Conservation (phyloP, 352 stramenopile species). For the Globisporangium polare region DNA sequence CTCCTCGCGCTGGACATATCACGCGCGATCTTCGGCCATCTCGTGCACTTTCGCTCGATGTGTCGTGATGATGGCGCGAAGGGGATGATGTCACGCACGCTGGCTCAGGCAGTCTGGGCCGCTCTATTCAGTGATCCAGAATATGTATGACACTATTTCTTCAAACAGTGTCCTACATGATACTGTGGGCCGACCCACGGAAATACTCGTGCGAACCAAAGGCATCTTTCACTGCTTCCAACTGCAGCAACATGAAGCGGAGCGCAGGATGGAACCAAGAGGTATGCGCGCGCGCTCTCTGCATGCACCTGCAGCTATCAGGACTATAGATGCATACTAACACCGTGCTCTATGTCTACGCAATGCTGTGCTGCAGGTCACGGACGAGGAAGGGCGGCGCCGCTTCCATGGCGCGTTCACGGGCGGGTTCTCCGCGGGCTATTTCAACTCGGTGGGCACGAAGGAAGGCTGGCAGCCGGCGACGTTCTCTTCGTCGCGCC, state of each 20-base stretch:
- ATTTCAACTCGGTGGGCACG: conserved; percentile 92
- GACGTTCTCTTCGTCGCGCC: conserved; percentile 80
- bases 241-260: conserved; percentile 36
- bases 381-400: conserved; percentile 61
- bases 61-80: not conserved
- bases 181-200: not conserved
- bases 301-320: not conserved
- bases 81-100: not conserved
- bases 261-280: conserved; percentile 48
- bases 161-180: not conserved
- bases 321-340: not conserved
- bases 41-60: no score
- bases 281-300: conserved; percentile 20
- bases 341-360: not conserved
- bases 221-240: not conserved
- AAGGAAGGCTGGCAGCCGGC: conserved; percentile 87
- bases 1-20: not conserved
- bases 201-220: not conserved
- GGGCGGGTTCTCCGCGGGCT: conserved; percentile 91
- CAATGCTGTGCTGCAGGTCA: conserved; percentile 34
- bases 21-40: no score
- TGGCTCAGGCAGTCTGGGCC: not conserved
- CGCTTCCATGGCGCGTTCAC: conserved; percentile 94
- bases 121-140: not conserved
- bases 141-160: not conserved